phyloP scores from a whole-genome alignment of 73 alveolate genomes.

The Paramecium sexaurelia region DNA sequence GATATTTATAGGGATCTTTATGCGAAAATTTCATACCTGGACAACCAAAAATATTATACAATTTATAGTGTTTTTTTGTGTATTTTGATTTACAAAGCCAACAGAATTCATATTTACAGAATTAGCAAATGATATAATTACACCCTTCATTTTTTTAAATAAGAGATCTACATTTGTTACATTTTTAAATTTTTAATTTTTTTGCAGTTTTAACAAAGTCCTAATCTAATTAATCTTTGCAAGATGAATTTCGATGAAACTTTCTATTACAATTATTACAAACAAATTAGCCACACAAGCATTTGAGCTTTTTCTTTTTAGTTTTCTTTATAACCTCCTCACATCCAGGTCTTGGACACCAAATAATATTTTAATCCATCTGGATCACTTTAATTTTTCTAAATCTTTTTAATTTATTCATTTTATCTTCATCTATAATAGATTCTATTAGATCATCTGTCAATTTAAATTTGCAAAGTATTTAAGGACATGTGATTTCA shows the following conservation, averaged over 20 bases:
- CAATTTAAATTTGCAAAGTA: background rate
- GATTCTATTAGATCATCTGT: background rate
- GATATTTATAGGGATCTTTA: constrained; percentile 48
- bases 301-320: constrained; percentile 52
- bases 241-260: constrained; percentile 66
- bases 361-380: constrained; percentile 71
- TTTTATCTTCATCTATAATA: background rate
- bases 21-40: constrained; percentile 57
- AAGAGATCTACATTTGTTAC: constrained; percentile 75
- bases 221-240: constrained; percentile 70
- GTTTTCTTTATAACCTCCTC: constrained; percentile 62
- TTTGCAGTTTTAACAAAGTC: constrained; percentile 73
- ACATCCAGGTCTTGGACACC: constrained; percentile 80
- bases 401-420: constrained; percentile 27
- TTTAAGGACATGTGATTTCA: background rate
- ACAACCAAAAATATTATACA: constrained; percentile 6
- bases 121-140: background rate
- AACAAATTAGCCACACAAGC: constrained; percentile 69
- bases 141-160: constrained; percentile 70
- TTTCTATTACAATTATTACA: constrained; percentile 74
- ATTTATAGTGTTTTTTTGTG: background rate
- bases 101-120: background rate
- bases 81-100: background rate
- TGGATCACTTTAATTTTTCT: constrained; percentile 56
- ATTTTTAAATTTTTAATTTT: background rate